These are phyloP conservation scores for Crithidia expoeki DNA, from an alignment of 208 protist genomes.

Conservation along the genomic window DNA sequence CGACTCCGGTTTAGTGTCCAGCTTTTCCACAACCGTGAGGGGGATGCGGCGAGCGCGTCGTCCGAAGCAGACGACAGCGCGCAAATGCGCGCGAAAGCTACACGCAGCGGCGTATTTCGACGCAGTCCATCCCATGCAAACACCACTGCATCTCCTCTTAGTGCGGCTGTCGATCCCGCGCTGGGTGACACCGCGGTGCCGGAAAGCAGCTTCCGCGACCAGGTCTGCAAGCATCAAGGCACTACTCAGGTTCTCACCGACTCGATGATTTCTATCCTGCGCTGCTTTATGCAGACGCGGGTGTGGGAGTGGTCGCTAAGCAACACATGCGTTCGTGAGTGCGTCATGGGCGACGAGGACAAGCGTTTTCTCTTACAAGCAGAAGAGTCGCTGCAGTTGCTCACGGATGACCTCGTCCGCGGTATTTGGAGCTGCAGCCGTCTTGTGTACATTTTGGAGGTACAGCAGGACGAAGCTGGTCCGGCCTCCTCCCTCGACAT, in stretches of 20 bases:
- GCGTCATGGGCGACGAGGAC: slow-evolving; percentile 27
- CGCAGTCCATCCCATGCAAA: neutral
- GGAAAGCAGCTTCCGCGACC: slow-evolving; percentile 35
- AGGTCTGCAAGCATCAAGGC: slow-evolving; percentile 34
- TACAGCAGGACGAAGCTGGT: slow-evolving; percentile 24
- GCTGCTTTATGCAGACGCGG: slow-evolving; percentile 36
- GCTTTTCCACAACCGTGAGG: slow-evolving; percentile 13
- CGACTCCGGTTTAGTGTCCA: slow-evolving; percentile 20
- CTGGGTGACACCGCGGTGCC: slow-evolving; percentile 19
- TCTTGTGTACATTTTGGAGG: slow-evolving; percentile 27
- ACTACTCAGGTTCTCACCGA: slow-evolving; percentile 21
- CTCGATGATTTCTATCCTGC: slow-evolving; percentile 25
- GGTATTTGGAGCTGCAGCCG: slow-evolving; percentile 5
- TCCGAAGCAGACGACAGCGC: neutral
- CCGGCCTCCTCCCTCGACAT: slow-evolving; percentile 30
- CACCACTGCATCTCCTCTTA: neutral
- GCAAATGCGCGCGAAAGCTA: neutral
- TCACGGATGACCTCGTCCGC: slow-evolving; percentile 27
- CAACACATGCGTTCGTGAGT: slow-evolving; percentile 48
- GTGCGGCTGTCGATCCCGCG: slow-evolving; percentile 19
- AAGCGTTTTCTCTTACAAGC: slow-evolving; percentile 21
- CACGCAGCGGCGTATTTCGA: slow-evolving; percentile 10
- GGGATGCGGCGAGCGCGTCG: neutral
- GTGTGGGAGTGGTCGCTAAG: slow-evolving; percentile 47
- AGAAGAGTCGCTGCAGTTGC: slow-evolving; percentile 36